Conservation (phyloP, 2,329 filamentous ascomycete genomes). For the Claviceps sp. region DNA sequence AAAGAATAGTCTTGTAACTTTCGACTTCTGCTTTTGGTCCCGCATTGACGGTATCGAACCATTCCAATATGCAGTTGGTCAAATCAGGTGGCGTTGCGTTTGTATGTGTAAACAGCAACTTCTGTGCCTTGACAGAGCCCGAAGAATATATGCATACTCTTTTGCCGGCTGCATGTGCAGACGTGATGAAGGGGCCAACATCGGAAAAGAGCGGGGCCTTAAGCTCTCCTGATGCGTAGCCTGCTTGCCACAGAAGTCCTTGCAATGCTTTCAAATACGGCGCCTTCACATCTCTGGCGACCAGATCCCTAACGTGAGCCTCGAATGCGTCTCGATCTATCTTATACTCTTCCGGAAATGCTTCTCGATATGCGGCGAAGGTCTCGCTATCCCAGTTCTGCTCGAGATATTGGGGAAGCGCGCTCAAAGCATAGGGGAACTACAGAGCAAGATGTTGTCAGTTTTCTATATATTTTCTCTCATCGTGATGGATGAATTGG, state of each 20-base stretch:
- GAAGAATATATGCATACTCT: slow-evolving; percentile 69
- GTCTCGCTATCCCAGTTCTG: slow-evolving; percentile 51
- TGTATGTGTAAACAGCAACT: slow-evolving; percentile 61
- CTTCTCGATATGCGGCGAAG: slow-evolving; percentile 55
- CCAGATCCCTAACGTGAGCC: slow-evolving; percentile 57
- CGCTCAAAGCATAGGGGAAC: slow-evolving; percentile 65
- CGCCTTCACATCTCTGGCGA: slow-evolving; percentile 58
- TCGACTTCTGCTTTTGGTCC: slow-evolving; percentile 54
- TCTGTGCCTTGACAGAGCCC: slow-evolving; percentile 68
- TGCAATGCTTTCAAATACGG: slow-evolving; percentile 69
- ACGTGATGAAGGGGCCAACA: slow-evolving; percentile 48
- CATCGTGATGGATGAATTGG: neutral
- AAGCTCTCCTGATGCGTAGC: slow-evolving; percentile 57
- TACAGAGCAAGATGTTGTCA: slow-evolving; percentile 17
- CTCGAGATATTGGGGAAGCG: slow-evolving; percentile 49
- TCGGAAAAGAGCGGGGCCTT: slow-evolving; percentile 63
- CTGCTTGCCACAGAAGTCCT: slow-evolving; percentile 63
- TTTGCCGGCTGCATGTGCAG: slow-evolving; percentile 43
- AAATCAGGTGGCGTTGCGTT: slow-evolving; percentile 45
- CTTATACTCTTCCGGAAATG: slow-evolving; percentile 54
- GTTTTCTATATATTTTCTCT: neutral
- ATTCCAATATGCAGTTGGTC: slow-evolving; percentile 44
- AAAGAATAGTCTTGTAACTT: slow-evolving; percentile 56
- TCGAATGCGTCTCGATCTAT: slow-evolving; percentile 45
- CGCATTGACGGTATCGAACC: slow-evolving; percentile 72